Conservation (phyloP, 2,329 filamentous ascomycete species). For the Didymellaceae sp. region DNA sequence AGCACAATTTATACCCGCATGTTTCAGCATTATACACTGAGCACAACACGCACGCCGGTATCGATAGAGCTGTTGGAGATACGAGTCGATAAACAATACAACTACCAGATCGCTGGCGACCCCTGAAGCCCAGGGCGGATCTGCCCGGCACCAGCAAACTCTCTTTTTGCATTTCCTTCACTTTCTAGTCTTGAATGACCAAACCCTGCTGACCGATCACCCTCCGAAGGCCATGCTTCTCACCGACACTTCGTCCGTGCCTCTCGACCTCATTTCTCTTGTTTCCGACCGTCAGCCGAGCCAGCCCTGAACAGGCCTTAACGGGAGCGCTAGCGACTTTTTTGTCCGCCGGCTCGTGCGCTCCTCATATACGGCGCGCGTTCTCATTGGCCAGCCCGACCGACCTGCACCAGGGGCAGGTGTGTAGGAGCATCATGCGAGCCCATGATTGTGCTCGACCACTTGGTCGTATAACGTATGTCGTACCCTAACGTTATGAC, state of each 20-base stretch:
- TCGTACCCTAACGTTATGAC: slow-evolving; percentile 2
- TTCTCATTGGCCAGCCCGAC: slow-evolving; percentile 6
- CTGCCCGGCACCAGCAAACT: slow-evolving; percentile 12
- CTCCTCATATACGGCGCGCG: slow-evolving; percentile 5
- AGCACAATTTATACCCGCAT: not conserved
- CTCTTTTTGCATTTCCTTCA: not conserved
- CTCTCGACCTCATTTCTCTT: slow-evolving; percentile 13
- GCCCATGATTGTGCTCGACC: slow-evolving; percentile 11
- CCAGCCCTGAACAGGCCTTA: slow-evolving; percentile 5
- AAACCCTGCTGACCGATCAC: slow-evolving; percentile 10
- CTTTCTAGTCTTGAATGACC: slow-evolving; percentile 3
- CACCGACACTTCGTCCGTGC: slow-evolving; percentile 19
- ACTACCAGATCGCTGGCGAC: not conserved
- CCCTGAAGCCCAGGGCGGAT: slow-evolving; percentile 9
- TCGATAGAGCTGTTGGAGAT: not conserved
- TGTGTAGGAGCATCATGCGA: slow-evolving; percentile 18
- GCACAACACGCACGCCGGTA: slow-evolving; percentile 10
- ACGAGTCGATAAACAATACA: not conserved
- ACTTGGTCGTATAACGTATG: slow-evolving; percentile 10
- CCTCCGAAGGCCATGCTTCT: slow-evolving; percentile 2
- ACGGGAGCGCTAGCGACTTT: slow-evolving; percentile 9
- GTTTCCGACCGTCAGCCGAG: slow-evolving; percentile 16
- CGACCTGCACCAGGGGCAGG: slow-evolving; percentile 5
- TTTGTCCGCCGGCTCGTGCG: slow-evolving; percentile 11
- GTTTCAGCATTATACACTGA: slow-evolving; percentile 9